Conservation (phyloP, 106 monocot species). For the Dendrobium huoshanense region DNA sequence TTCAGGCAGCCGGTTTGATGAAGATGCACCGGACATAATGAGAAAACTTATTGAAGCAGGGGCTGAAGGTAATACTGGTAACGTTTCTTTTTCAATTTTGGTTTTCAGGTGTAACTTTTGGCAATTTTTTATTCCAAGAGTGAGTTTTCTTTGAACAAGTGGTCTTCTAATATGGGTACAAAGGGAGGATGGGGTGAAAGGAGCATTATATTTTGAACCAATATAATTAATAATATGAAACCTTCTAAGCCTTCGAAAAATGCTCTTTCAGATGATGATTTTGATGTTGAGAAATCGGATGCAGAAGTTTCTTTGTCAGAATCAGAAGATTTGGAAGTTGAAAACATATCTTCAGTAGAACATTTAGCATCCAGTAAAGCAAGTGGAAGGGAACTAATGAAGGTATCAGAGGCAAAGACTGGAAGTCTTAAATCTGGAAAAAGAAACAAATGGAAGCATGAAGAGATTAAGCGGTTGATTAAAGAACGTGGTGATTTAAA, state of each 20-base stretch:
- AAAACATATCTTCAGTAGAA: conserved; percentile 19
- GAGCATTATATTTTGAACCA: not conserved
- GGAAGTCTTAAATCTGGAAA: conserved; percentile 22
- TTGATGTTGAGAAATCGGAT: conserved; percentile 17
- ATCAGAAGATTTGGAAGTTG: conserved; percentile 20
- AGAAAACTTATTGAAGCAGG: conserved; percentile 9
- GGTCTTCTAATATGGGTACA: not conserved
- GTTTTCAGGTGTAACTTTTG: not conserved
- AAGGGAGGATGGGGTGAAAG: not conserved
- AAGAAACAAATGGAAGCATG: conserved; percentile 88
- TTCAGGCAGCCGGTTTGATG: conserved; percentile 17
- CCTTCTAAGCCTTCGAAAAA: not conserved
- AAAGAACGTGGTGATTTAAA: conserved; percentile 69
- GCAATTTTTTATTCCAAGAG: conserved; percentile 1
- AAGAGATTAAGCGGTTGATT: conserved; percentile 79
- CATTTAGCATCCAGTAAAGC: conserved; percentile 5
- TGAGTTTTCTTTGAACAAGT: not conserved
- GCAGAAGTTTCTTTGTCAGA: conserved; percentile 17
- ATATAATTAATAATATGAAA: not conserved
- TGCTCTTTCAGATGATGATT: conserved; percentile 25
- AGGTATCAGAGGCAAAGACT: conserved; percentile 15
- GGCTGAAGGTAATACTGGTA: conserved; percentile 25
- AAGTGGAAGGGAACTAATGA: conserved; percentile 10
- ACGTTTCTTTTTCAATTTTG: not conserved
- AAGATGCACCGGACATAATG: conserved; percentile 7